Conservation (phyloP, 2,329 filamentous ascomycete species). For the Phaeomoniella chlamydospora region DNA sequence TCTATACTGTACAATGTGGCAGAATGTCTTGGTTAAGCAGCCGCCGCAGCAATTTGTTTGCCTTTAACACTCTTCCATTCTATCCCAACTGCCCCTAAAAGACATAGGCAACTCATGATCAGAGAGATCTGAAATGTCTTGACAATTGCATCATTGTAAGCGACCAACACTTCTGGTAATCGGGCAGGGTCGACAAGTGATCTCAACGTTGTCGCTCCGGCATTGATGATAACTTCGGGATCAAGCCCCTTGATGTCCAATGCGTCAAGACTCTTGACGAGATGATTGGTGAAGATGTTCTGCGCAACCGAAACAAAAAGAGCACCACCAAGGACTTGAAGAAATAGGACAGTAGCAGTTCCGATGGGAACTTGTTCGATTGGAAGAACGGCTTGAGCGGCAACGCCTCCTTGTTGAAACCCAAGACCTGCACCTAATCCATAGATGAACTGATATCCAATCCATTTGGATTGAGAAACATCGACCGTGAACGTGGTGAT, state of each 20-base stretch:
- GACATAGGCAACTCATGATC: conserved; percentile 1
- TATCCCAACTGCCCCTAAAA: conserved; percentile 2
- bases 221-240: conserved; percentile 19
- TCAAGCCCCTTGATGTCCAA: conserved; percentile 10
- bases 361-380: conserved; percentile 22
- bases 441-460: conserved; percentile 21
- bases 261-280: conserved; percentile 26
- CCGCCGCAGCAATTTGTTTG: neutral
- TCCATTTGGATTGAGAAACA: conserved; percentile 21
- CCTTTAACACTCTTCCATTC: conserved; percentile 4
- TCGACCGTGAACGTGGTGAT: conserved; percentile 22
- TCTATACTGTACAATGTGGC: too few species aligned
- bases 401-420: conserved; percentile 25
- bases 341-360: conserved; percentile 24
- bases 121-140: conserved; percentile 3
- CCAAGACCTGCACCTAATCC: conserved; percentile 20
- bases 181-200: conserved; percentile 15
- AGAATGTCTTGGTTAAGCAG: too few species aligned
- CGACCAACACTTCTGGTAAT: conserved; percentile 22
- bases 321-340: conserved; percentile 25
- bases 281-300: conserved; percentile 35
- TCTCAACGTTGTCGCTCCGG: conserved; percentile 27
- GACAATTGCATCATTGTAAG: conserved; percentile 25
- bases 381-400: conserved; percentile 22
- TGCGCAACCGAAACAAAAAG: conserved; percentile 39